Percentiles rank a stretch among this genome's conserved stretches.
Conservation (phyloP, 2,329 filamentous ascomycete species). For the Domatiomyces catenatus region DNA sequence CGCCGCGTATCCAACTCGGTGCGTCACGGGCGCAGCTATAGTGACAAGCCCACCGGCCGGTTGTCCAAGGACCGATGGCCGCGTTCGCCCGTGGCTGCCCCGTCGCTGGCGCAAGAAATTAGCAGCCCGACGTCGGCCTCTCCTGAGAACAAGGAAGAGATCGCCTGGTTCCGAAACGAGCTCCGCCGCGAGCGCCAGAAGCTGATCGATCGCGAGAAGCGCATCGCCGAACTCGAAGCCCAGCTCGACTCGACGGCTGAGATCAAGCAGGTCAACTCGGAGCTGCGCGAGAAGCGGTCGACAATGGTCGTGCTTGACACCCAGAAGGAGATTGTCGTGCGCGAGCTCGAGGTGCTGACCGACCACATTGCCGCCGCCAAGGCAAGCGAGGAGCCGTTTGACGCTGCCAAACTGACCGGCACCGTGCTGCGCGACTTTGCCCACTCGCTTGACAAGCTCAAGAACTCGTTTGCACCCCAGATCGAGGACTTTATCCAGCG, state of each 20-base stretch:
- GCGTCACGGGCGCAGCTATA: conserved; percentile 79
- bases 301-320: conserved; percentile 90
- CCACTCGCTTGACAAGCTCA: conserved; percentile 49
- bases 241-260: conserved; percentile 43
- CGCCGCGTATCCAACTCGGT: conserved; percentile 86
- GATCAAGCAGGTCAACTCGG: conserved; percentile 67
- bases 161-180: conserved; percentile 51
- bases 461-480: conserved; percentile 58
- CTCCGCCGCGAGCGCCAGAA: conserved; percentile 69
- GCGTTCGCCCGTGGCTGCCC: conserved; percentile 44
- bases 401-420: conserved; percentile 55
- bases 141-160: conserved; percentile 43
- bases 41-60: conserved; percentile 44
- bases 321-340: conserved; percentile 87
- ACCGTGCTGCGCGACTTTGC: conserved; percentile 48
- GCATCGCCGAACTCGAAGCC: conserved; percentile 61
- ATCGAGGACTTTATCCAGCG: conserved; percentile 86
- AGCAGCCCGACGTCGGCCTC: conserved; percentile 56
- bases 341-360: conserved; percentile 75
- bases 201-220: conserved; percentile 71
- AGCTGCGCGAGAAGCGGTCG: conserved; percentile 80
- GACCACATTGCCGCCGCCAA: conserved; percentile 80
- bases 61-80: conserved; percentile 52
- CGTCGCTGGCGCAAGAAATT: conserved; percentile 40
- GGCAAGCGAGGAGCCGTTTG: conserved; percentile 62